A percentile compares a stretch with the other conserved stretches of the same genome.
Conservation (phyloP, 495 filamentous ascomycete species). For the Bathelium albidoporum region DNA sequence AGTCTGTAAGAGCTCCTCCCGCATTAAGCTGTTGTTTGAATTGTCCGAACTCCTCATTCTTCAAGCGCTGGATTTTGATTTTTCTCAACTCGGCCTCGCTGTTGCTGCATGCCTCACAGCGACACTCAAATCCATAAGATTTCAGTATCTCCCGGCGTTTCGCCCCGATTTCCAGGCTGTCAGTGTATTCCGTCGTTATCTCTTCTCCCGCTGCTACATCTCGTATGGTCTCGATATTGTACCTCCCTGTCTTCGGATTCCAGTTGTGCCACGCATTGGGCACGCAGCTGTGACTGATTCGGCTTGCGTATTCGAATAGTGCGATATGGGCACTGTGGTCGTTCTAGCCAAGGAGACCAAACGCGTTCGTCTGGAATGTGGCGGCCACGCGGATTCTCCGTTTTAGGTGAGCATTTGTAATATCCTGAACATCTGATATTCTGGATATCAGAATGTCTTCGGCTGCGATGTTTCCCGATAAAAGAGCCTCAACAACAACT, state of each 20-base stretch:
- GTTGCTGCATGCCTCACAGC: neutral
- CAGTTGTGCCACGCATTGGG: neutral
- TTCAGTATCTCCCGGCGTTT: neutral
- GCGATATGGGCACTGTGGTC: neutral
- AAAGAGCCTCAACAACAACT: neutral
- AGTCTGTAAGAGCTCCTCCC: neutral
- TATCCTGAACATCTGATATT: neutral
- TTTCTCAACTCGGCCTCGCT: neutral
- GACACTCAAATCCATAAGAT: neutral
- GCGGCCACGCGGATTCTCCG: neutral
- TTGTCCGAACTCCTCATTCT: neutral
- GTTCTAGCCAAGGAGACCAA: neutral
- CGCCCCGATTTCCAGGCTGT: neutral
- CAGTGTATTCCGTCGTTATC: neutral
- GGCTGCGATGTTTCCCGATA: neutral
- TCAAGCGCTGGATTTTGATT: neutral
- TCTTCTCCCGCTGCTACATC: neutral
- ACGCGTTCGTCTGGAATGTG: neutral
- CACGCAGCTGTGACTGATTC: neutral
- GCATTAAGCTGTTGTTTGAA: neutral
- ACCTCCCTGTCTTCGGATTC: neutral
- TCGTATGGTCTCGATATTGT: neutral
- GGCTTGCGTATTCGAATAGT: neutral
- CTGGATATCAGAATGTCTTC: neutral
- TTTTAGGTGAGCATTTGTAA: neutral